Evolutionary conservation across 306 rosid species (phyloP), one percentile per base, ranked within the genome.

Genomic region (Cicer arietinum): DNA sequence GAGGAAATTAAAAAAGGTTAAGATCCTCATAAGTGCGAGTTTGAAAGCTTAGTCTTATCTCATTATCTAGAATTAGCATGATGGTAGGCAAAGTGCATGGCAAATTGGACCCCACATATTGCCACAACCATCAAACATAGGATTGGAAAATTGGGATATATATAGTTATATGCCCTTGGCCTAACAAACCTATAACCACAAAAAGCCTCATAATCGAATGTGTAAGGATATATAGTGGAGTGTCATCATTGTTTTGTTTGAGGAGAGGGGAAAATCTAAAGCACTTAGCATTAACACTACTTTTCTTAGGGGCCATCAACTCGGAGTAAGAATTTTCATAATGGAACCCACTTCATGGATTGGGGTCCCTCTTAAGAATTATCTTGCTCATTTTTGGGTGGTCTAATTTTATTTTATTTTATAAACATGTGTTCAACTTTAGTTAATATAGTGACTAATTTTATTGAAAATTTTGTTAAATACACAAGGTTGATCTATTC

Each of bases 31-130:
- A 57, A 57, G 63, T 57, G 63, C 40, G 63, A 7, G 10, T 57
- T 57, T 57, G 63, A 57, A 45, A 69, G 62, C 17, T 60, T 30
- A 53, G 42, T 11, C 71, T 84, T 76, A 88, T 79, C 85, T 67
- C 69, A 84, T 79, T 66, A 79, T 76, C 79, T 70, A 46, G 77
- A 67, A 16, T 16, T 69, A 58, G 72, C 48, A 44, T 76, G n/a
- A 65, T 69, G 75, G 80, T 67, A 14, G 50, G 68, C 57, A 82
- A 84, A 84, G 82, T 80, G 78, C 82, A 78, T 20, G 58, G 77
- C 78, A 79, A 9, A 65, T 13, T 44, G 78, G 87, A 67, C 79
- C 90, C 86, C 85, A 66, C 85, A 70, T 46, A 47, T 58, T 79
- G 43, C 42, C 71, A 48, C 75, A 17, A 16, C 18, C 61, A 75